phyloP scores from a whole-genome alignment of 345 rosid genomes.

The Draba incana region DNA sequence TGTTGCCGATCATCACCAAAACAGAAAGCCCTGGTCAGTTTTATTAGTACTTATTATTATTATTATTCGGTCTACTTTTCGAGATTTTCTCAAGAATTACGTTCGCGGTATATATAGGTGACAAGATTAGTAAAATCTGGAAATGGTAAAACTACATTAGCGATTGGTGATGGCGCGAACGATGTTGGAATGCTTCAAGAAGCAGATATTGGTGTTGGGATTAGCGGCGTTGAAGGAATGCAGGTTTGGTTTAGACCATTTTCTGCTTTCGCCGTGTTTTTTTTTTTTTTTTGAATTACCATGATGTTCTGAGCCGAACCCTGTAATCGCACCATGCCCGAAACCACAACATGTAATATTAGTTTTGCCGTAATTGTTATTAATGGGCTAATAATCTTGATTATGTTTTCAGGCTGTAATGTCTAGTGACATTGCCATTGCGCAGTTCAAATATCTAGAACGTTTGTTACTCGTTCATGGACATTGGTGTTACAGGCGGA shows the following conservation, averaged over 20 bases:
- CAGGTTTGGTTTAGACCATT: slow-evolving; percentile 55
- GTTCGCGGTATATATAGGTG: slow-evolving; percentile 60
- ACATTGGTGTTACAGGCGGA: slow-evolving; percentile 95
- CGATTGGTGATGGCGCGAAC: slow-evolving; percentile 97
- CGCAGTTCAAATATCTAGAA: slow-evolving; percentile 87
- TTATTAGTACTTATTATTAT: background rate
- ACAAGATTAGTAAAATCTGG: slow-evolving; percentile 87
- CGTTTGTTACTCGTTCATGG: slow-evolving; percentile 94
- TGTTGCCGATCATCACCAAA: slow-evolving; percentile 98
- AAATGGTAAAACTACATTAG: slow-evolving; percentile 79
- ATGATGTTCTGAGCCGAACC: too few species aligned
- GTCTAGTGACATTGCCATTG: slow-evolving; percentile 95
- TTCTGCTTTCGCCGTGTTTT: background rate
- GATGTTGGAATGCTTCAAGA: slow-evolving; percentile 99
- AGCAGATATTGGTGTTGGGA: slow-evolving; percentile 94
- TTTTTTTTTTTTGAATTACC: background rate
- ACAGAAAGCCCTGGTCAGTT: slow-evolving; percentile 91
- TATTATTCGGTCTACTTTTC: background rate
- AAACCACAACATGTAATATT: too few species aligned
- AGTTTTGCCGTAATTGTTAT: too few species aligned
- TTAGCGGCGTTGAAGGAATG: slow-evolving; percentile 99
- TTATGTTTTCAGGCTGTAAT: slow-evolving; percentile 71
- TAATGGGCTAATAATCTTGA: slow-evolving; percentile 9
- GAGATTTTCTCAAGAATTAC: slow-evolving; percentile 24
- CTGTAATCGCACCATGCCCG: too few species aligned